Evolutionary conservation across 495 filamentous ascomycete species (phyloP), one percentile per base, ranked within the genome.

Genomic region (Penicillium diatomitis): DNA sequence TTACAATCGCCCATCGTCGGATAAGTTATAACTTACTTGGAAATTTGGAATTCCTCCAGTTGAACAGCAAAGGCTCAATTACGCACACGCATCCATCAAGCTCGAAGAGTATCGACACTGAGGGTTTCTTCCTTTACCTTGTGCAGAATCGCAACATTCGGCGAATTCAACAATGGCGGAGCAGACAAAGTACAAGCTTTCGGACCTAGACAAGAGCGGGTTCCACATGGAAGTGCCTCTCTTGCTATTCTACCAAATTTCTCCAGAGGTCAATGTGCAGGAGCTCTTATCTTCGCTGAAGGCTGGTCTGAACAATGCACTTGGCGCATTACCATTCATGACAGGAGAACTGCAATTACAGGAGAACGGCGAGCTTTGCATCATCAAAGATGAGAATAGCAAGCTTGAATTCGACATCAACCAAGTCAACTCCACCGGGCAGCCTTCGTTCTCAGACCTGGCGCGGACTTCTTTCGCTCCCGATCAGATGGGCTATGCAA

Each of bases 301-400:
- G 9, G 55, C 54, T 46, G 61, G 61, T 1, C 12, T 64, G 12
- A 50, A 32, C 12, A 54, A 64, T n/a, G 57, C 61, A 39, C 53
- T 46, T 27, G 27, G 28, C 9, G 55, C 54, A 11, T 10, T 58
- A n/a, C 57, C 61, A 2, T 57, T 64, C 12, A 55, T 64, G 53
- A 51, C 57, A 40, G 61, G 61, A 8, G 43, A 41, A 28, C 10
- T 64, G 11, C 38, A 55, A 29, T 43, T 56, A 28, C 40, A 55
- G 6, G 29, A 49, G 2, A 44, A 42, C 6, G 61, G 57, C 8
- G 57, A 64, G 37, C 53, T 46, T 5, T 55, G 36, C 40, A 55
- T 58, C 12, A 8, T 51, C 34, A 48, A 41, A 6, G 27, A 48
- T 6, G 46, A 48, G 33, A 51, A 45, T 28, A 44, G 35, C 34